phyloP scores from a whole-genome alignment of 139 green algal species.

The Nannochloris sp. region DNA sequence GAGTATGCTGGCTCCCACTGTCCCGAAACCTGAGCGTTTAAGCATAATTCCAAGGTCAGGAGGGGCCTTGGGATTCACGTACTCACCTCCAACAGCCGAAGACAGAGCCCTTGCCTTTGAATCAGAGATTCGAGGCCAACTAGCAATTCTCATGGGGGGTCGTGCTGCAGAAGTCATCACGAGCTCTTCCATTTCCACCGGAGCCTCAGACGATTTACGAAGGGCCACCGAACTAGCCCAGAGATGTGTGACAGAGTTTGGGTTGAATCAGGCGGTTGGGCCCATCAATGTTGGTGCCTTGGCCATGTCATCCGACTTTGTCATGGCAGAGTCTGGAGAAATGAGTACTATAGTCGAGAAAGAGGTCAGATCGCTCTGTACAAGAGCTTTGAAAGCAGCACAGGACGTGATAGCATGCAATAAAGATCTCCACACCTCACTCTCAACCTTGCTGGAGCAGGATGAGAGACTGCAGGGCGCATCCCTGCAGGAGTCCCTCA shows the following conservation, averaged over 20 bases:
- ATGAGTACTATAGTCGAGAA: slow-evolving; percentile 36
- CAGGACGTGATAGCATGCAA: slow-evolving; percentile 53
- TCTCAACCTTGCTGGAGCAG: slow-evolving; percentile 35
- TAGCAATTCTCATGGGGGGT: slow-evolving; percentile 84
- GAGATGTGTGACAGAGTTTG: slow-evolving; percentile 58
- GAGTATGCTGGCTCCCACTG: slow-evolving; percentile 46
- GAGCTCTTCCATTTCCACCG: slow-evolving; percentile 44
- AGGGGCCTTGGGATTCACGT: slow-evolving; percentile 77
- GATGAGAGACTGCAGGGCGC: slow-evolving; percentile 56
- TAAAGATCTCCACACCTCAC: slow-evolving; percentile 29
- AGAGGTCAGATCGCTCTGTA: slow-evolving; percentile 58
- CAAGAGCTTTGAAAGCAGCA: slow-evolving; percentile 57
- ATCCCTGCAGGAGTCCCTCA: slow-evolving; percentile 13
- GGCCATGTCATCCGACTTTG: background rate
- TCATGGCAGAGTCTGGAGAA: slow-evolving; percentile 48
- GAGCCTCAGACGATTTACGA: slow-evolving; percentile 79
- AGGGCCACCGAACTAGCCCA: slow-evolving; percentile 78
- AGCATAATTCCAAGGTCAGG: slow-evolving; percentile 79
- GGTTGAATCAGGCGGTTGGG: slow-evolving; percentile 59
- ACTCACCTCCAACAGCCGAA: slow-evolving; percentile 57
- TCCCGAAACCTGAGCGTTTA: slow-evolving; percentile 49
- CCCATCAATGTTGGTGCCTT: slow-evolving; percentile 58
- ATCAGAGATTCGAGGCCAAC: slow-evolving; percentile 72
- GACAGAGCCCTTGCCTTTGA: slow-evolving; percentile 84
- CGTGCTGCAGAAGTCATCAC: slow-evolving; percentile 77